phyloP scores from a whole-genome alignment of 495 filamentous ascomycete genomes.

The Tuber brumale region DNA sequence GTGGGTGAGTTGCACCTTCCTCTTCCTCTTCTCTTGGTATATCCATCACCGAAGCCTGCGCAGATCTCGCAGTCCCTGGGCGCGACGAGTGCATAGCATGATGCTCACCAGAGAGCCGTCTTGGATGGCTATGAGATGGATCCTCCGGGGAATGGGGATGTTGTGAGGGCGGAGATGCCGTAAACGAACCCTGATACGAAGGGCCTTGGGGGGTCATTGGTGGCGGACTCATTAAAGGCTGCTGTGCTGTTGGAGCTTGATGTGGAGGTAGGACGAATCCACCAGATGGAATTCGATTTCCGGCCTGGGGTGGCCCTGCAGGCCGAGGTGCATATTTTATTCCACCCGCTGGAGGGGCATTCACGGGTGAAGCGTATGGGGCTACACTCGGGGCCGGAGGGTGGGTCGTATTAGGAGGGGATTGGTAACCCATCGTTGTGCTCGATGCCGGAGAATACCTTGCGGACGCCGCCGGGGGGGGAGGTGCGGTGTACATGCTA shows the following conservation, averaged over 20 bases:
- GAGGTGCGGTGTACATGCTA: conserved; percentile 39
- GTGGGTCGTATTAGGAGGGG: conserved; percentile 45
- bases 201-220: conserved; percentile 9
- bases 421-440: conserved; percentile 45
- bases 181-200: not conserved
- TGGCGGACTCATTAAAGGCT: conserved; percentile 23
- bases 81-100: conserved; percentile 38
- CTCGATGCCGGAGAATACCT: conserved; percentile 52
- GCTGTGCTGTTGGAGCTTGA: conserved; percentile 50
- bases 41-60: conserved; percentile 32
- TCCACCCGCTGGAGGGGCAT: conserved; percentile 42
- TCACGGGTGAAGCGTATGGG: conserved; percentile 59
- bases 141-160: conserved; percentile 23
- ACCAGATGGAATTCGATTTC: conserved; percentile 46
- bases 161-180: conserved; percentile 10
- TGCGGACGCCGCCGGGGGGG: conserved; percentile 42
- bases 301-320: conserved; percentile 49
- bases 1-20: not conserved
- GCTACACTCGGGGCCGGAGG: conserved; percentile 78
- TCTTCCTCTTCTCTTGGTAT: conserved; percentile 42
- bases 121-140: conserved; percentile 14
- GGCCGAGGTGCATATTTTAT: conserved; percentile 43
- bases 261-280: conserved; percentile 47
- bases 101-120: conserved; percentile 29
- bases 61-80: conserved; percentile 37